A percentile compares a stretch with the other conserved stretches of the same genome.
These are phyloP conservation scores for Clonostachys solani DNA, from an alignment of 2,329 filamentous ascomycete genomes.

Conservation along the genomic window DNA sequence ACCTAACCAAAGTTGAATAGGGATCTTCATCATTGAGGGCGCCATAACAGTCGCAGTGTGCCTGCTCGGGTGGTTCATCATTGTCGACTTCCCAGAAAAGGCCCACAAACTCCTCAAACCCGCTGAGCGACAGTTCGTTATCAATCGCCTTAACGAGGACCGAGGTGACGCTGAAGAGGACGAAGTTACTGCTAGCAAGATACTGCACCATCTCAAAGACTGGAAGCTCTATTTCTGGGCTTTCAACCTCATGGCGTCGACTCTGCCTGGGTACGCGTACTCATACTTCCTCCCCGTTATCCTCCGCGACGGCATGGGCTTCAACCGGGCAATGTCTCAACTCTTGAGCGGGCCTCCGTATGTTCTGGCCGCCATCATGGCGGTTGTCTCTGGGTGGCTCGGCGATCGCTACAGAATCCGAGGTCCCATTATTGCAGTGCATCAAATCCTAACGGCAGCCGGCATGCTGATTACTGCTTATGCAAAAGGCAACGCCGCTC, in stretches of 20 bases:
- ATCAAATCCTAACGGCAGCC: no score
- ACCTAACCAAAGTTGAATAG: not conserved
- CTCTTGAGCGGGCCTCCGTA: constrained; percentile 16
- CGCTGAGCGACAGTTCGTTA: constrained; percentile 4
- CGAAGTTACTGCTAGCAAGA: constrained; percentile 4
- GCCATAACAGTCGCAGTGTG: constrained; percentile 5
- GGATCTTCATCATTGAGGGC: constrained; percentile 34
- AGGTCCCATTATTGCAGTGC: constrained; percentile 7
- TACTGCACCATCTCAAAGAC: constrained; percentile 4
- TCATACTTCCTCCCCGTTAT: constrained; percentile 14
- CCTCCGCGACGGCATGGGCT: constrained; percentile 10
- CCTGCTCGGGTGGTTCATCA: constrained; percentile 8
- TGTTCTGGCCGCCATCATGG: constrained; percentile 11
- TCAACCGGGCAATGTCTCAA: constrained; percentile 8
- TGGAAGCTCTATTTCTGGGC: constrained; percentile 8
- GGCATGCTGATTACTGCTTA: no score
- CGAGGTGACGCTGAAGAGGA: constrained; percentile 7
- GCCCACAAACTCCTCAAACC: constrained; percentile 5
- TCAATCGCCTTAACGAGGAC: constrained; percentile 8
- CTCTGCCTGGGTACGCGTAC: constrained; percentile 9
- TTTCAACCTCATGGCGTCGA: constrained; percentile 6
- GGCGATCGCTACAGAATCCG: constrained; percentile 13
- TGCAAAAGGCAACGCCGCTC: no score
- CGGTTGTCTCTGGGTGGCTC: constrained; percentile 9
- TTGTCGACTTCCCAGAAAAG: constrained; percentile 13